Base-by-base conservation (phyloP, 768 basidiomycete species). In the Dioszegia aurantiaca region DNA sequence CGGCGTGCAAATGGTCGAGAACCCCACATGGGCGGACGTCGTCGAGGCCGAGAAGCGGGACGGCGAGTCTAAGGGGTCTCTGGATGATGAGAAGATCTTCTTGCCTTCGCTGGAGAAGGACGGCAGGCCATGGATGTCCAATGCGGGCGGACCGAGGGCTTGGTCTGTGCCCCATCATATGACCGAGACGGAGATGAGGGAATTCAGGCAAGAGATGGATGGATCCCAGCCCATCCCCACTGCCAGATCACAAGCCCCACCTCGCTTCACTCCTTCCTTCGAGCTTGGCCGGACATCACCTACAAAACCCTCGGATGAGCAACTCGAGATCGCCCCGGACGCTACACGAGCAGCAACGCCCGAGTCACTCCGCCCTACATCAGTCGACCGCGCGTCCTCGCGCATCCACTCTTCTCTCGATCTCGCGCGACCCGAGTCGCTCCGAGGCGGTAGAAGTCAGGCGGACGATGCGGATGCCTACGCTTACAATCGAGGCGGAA, bases 381-480 rank as follows among this genome's bases (percentile, higher is more conserved):
- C 21, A 17, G 44, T 12, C 19, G 46, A 47, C 17, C 4, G 46
- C 27, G n/a, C 6, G 48, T 45, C 6, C 12, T 43, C 54, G 12
- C 28, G 53, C 9, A 42, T 27, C 11, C 26, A 37, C 26, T 43
- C 33, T 10, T 48, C 60, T 10, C 42, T 31, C 42, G 56, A 47
- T 44, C 40, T 48, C 31, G 30, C 28, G 37, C 33, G 56, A 49
- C 24, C 45, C 16, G 27, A 40, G 44, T 39, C 54, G 47, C 4
- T 43, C 21, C 23, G 41, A n/a, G 19, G 31, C 28, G 23, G 42
- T 3, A 58, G 71, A 37, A 62, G 67, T 37, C 55, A 63, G 23
- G 71, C 71, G 17, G 66, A 67, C 42, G 67, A 73, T n/a, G 66
- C 71, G 28, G 71, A 73, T 48, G 16, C 30, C 14, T 70, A 68